These are phyloP conservation scores for Hypoxylon lienhwacheense DNA, from an alignment of 495 filamentous ascomycete species.

Conservation along the genomic window DNA sequence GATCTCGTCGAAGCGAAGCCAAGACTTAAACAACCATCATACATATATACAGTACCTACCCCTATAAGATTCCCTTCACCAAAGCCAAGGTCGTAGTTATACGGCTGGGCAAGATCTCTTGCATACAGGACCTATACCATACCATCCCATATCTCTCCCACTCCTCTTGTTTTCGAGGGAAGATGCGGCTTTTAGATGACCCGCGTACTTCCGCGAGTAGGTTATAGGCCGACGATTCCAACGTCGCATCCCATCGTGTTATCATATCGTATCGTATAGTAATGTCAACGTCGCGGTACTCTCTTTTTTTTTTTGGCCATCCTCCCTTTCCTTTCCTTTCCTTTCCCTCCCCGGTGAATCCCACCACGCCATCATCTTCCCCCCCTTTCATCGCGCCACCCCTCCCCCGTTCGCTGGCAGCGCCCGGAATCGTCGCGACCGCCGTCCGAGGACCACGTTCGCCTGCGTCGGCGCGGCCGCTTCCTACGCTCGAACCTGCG, in stretches of 20 bases:
- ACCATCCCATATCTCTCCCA: not conserved
- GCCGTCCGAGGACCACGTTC: slow-evolving; percentile 13
- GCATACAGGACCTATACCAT: not conserved
- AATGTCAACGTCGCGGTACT: not conserved
- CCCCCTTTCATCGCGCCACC: slow-evolving; percentile 20
- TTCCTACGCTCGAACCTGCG: slow-evolving; percentile 20
- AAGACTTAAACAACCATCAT: no score
- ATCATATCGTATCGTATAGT: no score
- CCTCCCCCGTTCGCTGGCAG: no score
- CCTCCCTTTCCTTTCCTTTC: slow-evolving; percentile 25
- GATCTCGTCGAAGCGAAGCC: no score
- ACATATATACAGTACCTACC: no score
- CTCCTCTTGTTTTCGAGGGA: not conserved
- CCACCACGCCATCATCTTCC: slow-evolving; percentile 28
- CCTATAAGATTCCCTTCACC: no score
- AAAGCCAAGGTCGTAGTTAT: no score
- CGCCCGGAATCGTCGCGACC: slow-evolving; percentile 26
- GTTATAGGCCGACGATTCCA: slow-evolving; percentile 7
- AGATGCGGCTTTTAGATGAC: slow-evolving; percentile 16
- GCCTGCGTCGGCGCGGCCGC: slow-evolving; percentile 9
- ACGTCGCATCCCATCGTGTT: no score
- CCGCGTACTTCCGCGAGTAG: slow-evolving; percentile 26
- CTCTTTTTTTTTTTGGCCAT: slow-evolving; percentile 8
- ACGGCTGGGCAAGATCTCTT: no score
- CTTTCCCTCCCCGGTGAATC: slow-evolving; percentile 14